Evolutionary conservation across 345 rosid genomes (phyloP), one percentile per base, ranked within the genome.

Genomic region (Citrus mangshanensis): DNA sequence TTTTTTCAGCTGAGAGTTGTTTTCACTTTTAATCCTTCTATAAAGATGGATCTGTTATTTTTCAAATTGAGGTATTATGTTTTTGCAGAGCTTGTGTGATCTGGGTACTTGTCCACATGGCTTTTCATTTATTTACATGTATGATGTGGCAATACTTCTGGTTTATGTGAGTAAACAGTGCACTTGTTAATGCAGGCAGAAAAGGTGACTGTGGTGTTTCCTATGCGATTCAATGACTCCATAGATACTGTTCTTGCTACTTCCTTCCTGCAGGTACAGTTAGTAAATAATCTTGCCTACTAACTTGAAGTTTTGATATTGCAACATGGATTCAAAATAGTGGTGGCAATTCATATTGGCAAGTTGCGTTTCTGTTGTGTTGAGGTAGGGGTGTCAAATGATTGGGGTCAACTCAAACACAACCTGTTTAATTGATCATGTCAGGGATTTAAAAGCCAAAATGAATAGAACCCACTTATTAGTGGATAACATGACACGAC

Each of bases 171-270:
- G 56, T 77, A 55, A 67, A 79, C 12, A 34, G 61, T 42, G 5
- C 28, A 34, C 55, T 40, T 77, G 69, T 79, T 79, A 74, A 24
- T 81, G 75, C 95, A 97, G 98, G 91, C 85, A 60, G 98, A 97
- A 40, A 97, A 86, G 91, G 98, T 90, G 37, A 91, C 90, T 0
- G 96, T 97, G 76, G 91, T 93, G 12, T 93, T 86, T 85, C 98
- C 99, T 46, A 94, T 97, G 99, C 91, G 95, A 85, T 97, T 97
- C 84, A 93, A 83, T 62, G 97, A 97, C 85, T 85, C 93, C 66
- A 84, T 93, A 4, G 98, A 97, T 79, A 93, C 80, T 59, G 84
- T 92, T 72, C 88, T 94, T 5, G 98, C 97, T 49, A 90, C 99
- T 80, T 97, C 99, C 70, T 94, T 94, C 84, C 83, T 94, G 68